Conservation (phyloP, 768 basidiomycete species). For the Pleurotus cornucopiae region DNA sequence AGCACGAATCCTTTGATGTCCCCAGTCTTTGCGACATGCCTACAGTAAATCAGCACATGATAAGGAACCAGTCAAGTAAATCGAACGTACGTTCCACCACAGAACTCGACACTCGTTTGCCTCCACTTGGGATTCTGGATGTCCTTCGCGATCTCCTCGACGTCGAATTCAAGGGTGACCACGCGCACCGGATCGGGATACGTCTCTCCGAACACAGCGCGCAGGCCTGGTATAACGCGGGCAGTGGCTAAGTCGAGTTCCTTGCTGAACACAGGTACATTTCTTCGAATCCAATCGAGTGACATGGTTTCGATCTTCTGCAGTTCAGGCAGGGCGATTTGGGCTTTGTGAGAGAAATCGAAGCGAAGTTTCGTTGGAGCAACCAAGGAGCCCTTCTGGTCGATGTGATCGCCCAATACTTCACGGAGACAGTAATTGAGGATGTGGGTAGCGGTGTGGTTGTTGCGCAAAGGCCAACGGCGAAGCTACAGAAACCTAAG, state of each 20-base stretch:
- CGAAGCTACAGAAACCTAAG: slow-evolving; percentile 53
- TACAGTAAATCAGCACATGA: slow-evolving; percentile 21
- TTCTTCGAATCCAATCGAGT: slow-evolving; percentile 85
- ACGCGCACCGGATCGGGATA: slow-evolving; percentile 98
- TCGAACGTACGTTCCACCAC: slow-evolving; percentile 89
- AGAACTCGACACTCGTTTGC: slow-evolving; percentile 91
- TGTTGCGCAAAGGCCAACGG: slow-evolving; percentile 93
- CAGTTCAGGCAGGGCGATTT: slow-evolving; percentile 74
- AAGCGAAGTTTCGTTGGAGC: slow-evolving; percentile 95
- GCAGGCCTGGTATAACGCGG: slow-evolving; percentile 84
- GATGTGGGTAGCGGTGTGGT: slow-evolving; percentile 98
- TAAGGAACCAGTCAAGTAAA: not conserved
- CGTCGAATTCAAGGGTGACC: slow-evolving; percentile 82
- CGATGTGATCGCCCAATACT: slow-evolving; percentile 93
- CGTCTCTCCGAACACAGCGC: slow-evolving; percentile 96
- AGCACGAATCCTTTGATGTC: slow-evolving; percentile 97
- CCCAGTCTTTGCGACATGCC: slow-evolving; percentile 93
- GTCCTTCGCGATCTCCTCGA: slow-evolving; percentile 83
- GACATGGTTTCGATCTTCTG: slow-evolving; percentile 79
- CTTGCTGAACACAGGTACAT: slow-evolving; percentile 85
- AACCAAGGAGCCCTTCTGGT: slow-evolving; percentile 97
- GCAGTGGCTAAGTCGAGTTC: slow-evolving; percentile 78
- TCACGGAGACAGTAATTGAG: slow-evolving; percentile 93
- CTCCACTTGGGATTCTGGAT: slow-evolving; percentile 90
- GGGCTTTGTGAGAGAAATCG: slow-evolving; percentile 96